These are phyloP conservation scores for Cenchrus americanus DNA, from an alignment of 176 grass and related monocot genomes.

Conservation along the genomic window DNA sequence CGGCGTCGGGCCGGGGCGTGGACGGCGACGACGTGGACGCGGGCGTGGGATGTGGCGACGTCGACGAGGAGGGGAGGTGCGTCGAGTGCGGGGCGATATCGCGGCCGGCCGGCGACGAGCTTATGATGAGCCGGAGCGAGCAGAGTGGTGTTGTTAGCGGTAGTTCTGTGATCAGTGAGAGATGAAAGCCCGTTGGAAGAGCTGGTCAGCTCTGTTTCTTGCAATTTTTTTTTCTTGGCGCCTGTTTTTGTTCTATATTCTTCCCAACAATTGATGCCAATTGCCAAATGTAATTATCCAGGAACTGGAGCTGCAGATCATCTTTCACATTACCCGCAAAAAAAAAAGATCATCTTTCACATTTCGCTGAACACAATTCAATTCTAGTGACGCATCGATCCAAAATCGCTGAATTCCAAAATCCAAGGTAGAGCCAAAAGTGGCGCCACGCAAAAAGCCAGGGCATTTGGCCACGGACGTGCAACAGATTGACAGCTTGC, in stretches of 20 bases:
- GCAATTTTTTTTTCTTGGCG: neutral
- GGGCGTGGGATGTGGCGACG: neutral
- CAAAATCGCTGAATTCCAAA: neutral
- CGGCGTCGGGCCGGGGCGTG: neutral
- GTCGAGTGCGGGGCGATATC: conserved; percentile 24
- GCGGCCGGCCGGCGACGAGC: conserved; percentile 10
- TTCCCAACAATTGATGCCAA: too few species aligned
- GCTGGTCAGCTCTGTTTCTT: neutral
- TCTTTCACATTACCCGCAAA: too few species aligned
- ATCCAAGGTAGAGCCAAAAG: neutral
- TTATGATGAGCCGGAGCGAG: conserved; percentile 4
- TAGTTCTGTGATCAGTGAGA: conserved; percentile 11
- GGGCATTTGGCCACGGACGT: neutral
- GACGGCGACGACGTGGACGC: neutral
- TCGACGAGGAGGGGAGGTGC: conserved; percentile 24
- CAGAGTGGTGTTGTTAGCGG: neutral
- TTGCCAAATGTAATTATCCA: neutral
- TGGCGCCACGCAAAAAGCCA: neutral
- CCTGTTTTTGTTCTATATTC: neutral
- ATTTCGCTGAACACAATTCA: too few species aligned
- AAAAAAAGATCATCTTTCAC: too few species aligned
- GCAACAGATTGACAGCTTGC: neutral
- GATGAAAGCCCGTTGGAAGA: neutral
- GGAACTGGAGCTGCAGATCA: neutral
- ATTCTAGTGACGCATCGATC: neutral